Base-by-base conservation (phyloP, 345 rosid species). In the Capsella bursapastoris region DNA sequence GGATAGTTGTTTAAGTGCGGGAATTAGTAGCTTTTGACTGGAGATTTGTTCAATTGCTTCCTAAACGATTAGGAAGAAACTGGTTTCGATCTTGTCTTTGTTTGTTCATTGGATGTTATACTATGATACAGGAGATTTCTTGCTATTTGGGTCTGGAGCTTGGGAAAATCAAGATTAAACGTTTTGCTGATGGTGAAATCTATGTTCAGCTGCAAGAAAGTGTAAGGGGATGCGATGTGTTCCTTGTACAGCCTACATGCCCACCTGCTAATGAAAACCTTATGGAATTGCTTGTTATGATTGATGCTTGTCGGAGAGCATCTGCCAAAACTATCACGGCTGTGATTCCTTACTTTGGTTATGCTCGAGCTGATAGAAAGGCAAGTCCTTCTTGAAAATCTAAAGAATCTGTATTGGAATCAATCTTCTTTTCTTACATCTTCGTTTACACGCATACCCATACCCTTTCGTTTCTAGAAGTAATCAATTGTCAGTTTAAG, bases 241-340 rank as follows among this genome's bases (percentile, higher is more conserved):
- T 67, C 78, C 97, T 94, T 29, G 92, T 94, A 37, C 98, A 94
- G 72, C 98, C 98, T 58, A 91, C 98, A 0, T 94, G 97, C 6
- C 98, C 97, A 67, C 97, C 98, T 77, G 97, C 97, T 2, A 94
- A 94, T 80, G 98, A 94, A 80, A 94, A 94, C 75, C 96, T 94
- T 64, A 94, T 94, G 98, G 98, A 94, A 80, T 89, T 94, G 68
- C 87, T 94, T 16, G 81, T 94, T 44, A 94, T 94, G 98, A 83
- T 94, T 64, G 98, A 94, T 83, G 98, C 98, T 58, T 94, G 96
- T 82, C 89, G 97, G 8, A 81, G 97, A 83, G 98, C 97, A 7
- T 94, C 98, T 0, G 98, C 97, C 40, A 91, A 90, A 75, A 90
- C 84, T 38, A 94, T 94, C 32, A 94, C 96, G 3, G 97, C 97